phyloP scores from a whole-genome alignment of 2,329 filamentous ascomycete species.

The Penicillium sp. region DNA sequence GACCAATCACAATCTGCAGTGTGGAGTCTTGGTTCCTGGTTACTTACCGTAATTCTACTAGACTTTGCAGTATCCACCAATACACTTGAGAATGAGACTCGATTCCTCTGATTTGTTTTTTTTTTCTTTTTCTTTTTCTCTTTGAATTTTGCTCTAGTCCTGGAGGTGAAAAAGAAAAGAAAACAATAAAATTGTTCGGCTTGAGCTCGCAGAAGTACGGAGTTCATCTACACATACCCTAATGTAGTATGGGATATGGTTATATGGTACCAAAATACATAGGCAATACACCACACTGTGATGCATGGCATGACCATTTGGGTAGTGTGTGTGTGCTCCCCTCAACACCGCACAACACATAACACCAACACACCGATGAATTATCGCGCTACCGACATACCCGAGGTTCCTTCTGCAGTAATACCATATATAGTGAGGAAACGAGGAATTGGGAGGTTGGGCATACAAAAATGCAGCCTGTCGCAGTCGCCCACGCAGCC shows the following conservation, averaged over 20 bases:
- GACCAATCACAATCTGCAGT: background rate
- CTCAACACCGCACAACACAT: too few species aligned
- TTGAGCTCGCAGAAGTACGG: too few species aligned
- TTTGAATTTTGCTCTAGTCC: background rate
- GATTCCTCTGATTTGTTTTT: background rate
- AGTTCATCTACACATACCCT: too few species aligned
- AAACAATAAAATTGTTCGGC: background rate
- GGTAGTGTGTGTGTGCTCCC: too few species aligned
- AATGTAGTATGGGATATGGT: too few species aligned
- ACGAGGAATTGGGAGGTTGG: slow-evolving; percentile 9
- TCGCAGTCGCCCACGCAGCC: slow-evolving; percentile 13
- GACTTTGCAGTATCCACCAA: background rate
- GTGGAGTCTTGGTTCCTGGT: slow-evolving; percentile 12
- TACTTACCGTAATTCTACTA: background rate
- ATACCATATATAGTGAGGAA: background rate
- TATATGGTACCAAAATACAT: too few species aligned
- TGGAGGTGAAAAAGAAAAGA: background rate
- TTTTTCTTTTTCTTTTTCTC: background rate
- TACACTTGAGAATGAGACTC: background rate
- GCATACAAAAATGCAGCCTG: slow-evolving; percentile 15
- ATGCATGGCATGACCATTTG: too few species aligned
- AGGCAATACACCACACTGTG: too few species aligned
- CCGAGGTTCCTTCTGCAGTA: background rate
- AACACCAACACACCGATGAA: background rate
- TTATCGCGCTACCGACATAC: background rate